Base-by-base conservation (phyloP, 352 stramenopile genomes). In the Phytophthora cajani region DNA sequence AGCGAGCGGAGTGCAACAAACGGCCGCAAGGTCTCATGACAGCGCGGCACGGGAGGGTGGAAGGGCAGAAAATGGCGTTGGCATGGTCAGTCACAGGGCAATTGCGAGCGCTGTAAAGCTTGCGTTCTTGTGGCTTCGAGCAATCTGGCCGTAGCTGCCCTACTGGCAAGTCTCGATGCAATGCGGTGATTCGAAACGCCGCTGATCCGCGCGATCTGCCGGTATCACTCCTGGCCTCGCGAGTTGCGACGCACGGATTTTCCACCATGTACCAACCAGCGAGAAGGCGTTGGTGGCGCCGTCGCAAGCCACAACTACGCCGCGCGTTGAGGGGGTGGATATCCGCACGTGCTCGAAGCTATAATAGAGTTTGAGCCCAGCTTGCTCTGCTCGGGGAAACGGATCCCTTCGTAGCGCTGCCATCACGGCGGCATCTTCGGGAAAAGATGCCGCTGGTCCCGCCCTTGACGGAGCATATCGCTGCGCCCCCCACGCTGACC, bases 31-130 rank as follows among this genome's bases (percentile, higher is more conserved):
- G 60, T 70, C 55, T 30, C 64, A 66, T 50, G 23, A 54, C 38
- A 21, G 27, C 27, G 27, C 30, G 7, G 5, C 52, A 69, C 21
- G 46, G 51, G 60, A 21, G 16, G 33, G 49, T 40, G 61, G 58
- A 55, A 59, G 42, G 51, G n/a, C 33, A 58, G 56, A 75, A 62
- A 72, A 77, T 77, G 70, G 59, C 46, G 47, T 60, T 69, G 69
- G 16, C 54, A 59, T 62, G 55, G 55, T 57, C 67, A 74, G 62
- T 63, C 30, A 36, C 30, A 7, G 53, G 61, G 46, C 61, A 64
- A 30, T 61, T 55, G 49, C 49, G 21, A n/a, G 49, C 1, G 47
- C 49, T 52, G 19, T 2, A 36, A 9, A 36, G 30, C 49, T 17
- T 55, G 23, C 21, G 23, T 32, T 27, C 49, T 10, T 55, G 49